These are phyloP conservation scores for Noccaea bulbosa DNA, from an alignment of 345 rosid species.

Conservation along the genomic window DNA sequence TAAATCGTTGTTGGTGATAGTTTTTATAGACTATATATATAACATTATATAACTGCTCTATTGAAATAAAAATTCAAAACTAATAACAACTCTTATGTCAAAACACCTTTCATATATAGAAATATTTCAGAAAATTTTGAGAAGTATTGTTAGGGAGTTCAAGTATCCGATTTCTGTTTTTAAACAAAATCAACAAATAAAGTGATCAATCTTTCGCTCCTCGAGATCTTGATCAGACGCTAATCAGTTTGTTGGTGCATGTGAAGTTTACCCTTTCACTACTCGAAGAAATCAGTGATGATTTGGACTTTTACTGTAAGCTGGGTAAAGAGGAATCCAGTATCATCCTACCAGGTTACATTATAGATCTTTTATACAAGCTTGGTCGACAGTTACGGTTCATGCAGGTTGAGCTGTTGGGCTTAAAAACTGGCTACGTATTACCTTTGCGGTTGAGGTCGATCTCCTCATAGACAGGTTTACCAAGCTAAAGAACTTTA, in stretches of 20 bases:
- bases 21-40: too few species aligned
- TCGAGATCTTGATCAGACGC: neutral
- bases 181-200: too few species aligned
- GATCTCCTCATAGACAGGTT: constrained; percentile 51
- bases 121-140: too few species aligned
- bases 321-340: constrained; percentile 50
- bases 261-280: constrained; percentile 40
- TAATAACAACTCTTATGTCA: too few species aligned
- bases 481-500: constrained; percentile 29
- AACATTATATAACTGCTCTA: too few species aligned
- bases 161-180: too few species aligned
- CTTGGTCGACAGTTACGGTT: neutral
- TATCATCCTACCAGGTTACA: constrained; percentile 47
- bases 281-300: constrained; percentile 47
- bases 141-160: too few species aligned
- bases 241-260: constrained; percentile 31
- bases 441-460: constrained; percentile 59
- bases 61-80: too few species aligned
- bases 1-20: too few species aligned
- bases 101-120: too few species aligned
- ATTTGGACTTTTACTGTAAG: constrained; percentile 48
- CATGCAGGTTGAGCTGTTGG: constrained; percentile 65
- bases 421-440: constrained; percentile 61
- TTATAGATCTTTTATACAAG: neutral
- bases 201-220: too few species aligned